Conservation (phyloP, 2,329 filamentous ascomycete genomes). For the Colletotrichum scovillei region DNA sequence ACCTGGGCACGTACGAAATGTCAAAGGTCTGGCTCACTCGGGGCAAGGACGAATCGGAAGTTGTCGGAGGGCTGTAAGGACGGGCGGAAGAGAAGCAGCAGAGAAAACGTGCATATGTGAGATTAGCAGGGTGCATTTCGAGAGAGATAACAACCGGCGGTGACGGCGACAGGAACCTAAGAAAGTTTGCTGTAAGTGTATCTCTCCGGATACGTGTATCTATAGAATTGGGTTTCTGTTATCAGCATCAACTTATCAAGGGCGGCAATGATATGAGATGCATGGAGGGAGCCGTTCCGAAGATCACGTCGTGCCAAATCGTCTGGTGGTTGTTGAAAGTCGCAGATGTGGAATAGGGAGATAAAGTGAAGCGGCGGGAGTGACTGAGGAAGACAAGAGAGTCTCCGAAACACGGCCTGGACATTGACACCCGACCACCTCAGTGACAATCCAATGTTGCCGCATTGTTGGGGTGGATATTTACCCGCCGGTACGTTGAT, state of each 20-base stretch:
- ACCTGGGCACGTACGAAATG: conserved; percentile 87
- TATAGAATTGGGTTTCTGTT: neutral
- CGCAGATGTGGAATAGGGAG: neutral
- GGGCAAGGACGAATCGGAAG: conserved; percentile 53
- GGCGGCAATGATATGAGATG: neutral
- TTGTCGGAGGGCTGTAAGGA: conserved; percentile 45
- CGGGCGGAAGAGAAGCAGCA: neutral
- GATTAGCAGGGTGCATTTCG: neutral
- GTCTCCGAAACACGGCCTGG: conserved; percentile 18
- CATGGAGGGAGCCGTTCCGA: conserved; percentile 5
- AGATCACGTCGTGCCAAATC: neutral
- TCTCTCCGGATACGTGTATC: neutral
- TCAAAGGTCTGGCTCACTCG: conserved; percentile 73
- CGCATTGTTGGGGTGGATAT: conserved; percentile 13
- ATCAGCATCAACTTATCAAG: neutral
- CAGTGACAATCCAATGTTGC: neutral
- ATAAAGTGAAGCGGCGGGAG: neutral
- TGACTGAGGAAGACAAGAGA: neutral
- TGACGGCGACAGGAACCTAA: neutral
- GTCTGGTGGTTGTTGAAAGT: neutral
- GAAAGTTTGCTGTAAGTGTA: neutral
- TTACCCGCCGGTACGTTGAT: neutral
- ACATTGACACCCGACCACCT: neutral
- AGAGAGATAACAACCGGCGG: conserved; percentile 11
- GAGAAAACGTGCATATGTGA: neutral